Conservation (phyloP, 2,329 filamentous ascomycete genomes). For the Penicillium sp. region DNA sequence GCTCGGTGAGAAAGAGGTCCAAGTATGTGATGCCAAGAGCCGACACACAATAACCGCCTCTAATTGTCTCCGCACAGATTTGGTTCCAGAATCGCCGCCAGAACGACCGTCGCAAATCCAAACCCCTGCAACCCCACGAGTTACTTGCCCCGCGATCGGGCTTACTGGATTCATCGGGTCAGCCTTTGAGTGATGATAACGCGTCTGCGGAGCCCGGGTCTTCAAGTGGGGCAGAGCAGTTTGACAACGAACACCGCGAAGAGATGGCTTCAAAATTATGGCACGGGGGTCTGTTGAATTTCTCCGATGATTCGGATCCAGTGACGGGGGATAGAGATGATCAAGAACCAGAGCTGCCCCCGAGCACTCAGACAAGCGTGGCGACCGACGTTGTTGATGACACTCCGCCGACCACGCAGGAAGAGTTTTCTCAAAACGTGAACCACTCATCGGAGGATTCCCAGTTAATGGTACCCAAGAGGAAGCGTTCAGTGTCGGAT, state of each 20-base stretch:
- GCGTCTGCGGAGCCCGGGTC: slow-evolving; percentile 29
- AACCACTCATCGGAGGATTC: slow-evolving; percentile 22
- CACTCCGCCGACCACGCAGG: slow-evolving; percentile 25
- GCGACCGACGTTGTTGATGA: slow-evolving; percentile 28
- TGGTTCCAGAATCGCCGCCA: slow-evolving; percentile 98
- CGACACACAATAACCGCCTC: slow-evolving; percentile 29
- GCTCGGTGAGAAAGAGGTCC: slow-evolving; percentile 92
- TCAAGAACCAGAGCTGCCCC: slow-evolving; percentile 18
- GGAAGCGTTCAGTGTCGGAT: slow-evolving; percentile 39
- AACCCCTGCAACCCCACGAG: slow-evolving; percentile 77
- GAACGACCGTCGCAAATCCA: slow-evolving; percentile 86
- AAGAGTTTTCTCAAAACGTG: slow-evolving; percentile 18
- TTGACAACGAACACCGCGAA: slow-evolving; percentile 23
- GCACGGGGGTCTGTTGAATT: slow-evolving; percentile 25
- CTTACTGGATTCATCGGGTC: slow-evolving; percentile 29
- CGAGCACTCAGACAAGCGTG: slow-evolving; percentile 36
- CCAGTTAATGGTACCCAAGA: slow-evolving; percentile 26
- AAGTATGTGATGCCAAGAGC: slow-evolving; percentile 62
- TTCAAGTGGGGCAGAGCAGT: slow-evolving; percentile 33
- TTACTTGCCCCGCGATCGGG: slow-evolving; percentile 52
- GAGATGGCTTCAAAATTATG: slow-evolving; percentile 21
- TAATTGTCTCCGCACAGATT: slow-evolving; percentile 61
- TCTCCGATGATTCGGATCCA: slow-evolving; percentile 27
- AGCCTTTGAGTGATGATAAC: slow-evolving; percentile 32
- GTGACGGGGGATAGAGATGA: slow-evolving; percentile 31